A percentile compares a stretch with the other conserved stretches of the same genome.
Evolutionary conservation across 2,329 filamentous ascomycete genomes (phyloP).

Genomic region (Claviceps monticola): DNA sequence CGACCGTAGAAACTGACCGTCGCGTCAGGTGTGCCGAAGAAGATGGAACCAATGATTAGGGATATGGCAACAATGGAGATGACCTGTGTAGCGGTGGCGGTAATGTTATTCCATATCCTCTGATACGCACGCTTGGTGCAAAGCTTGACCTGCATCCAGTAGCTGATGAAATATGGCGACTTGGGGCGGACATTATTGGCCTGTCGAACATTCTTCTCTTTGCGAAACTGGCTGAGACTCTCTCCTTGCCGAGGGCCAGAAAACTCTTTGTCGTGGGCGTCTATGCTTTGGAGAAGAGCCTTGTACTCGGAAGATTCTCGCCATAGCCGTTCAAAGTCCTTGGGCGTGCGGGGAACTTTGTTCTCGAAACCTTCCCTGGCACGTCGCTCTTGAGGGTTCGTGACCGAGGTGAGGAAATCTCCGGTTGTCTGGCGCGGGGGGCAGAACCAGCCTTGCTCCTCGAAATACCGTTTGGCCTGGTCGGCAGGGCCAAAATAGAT

Average conservation of each 20-base stretch:
- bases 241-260: slow-evolving; percentile 26
- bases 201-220: slow-evolving; percentile 36
- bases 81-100: slow-evolving; percentile 31
- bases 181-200: slow-evolving; percentile 37
- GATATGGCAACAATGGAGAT: slow-evolving; percentile 39
- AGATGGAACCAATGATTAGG: slow-evolving; percentile 48
- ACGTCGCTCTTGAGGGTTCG: slow-evolving; percentile 46
- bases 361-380: slow-evolving; percentile 43
- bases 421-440: slow-evolving; percentile 52
- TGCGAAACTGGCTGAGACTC: slow-evolving; percentile 27
- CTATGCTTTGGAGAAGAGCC: slow-evolving; percentile 33
- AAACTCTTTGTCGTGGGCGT: slow-evolving; percentile 31
- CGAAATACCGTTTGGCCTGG: slow-evolving; percentile 51
- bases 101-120: slow-evolving; percentile 36
- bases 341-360: slow-evolving; percentile 50
- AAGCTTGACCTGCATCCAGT: slow-evolving; percentile 38
- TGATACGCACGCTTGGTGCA: slow-evolving; percentile 38
- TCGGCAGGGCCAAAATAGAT: slow-evolving; percentile 59
- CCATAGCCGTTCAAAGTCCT: slow-evolving; percentile 48
- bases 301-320: slow-evolving; percentile 29
- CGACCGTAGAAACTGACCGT: slow-evolving; percentile 39
- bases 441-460: slow-evolving; percentile 54
- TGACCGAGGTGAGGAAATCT: slow-evolving; percentile 58
- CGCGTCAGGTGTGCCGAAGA: slow-evolving; percentile 35
- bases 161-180: slow-evolving; percentile 44